These are phyloP conservation scores for Taxillus chinensis DNA, from an alignment of 164 flowering plant species.

Conservation along the genomic window DNA sequence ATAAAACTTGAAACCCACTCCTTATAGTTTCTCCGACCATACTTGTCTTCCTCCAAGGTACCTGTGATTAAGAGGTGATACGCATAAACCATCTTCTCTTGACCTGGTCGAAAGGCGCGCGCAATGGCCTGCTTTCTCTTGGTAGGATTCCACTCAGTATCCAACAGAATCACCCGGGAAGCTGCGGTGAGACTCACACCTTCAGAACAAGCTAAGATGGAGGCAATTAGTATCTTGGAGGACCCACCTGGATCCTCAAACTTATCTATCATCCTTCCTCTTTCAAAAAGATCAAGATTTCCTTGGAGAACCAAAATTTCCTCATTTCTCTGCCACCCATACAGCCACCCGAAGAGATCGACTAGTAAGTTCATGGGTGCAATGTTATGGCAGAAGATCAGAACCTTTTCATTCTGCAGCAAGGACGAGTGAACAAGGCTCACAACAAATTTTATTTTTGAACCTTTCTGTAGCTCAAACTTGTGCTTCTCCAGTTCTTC, in stretches of 20 bases:
- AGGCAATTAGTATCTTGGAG: conserved; percentile 64
- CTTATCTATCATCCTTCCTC: conserved; percentile 70
- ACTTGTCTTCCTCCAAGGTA: conserved; percentile 75
- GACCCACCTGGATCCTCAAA: conserved; percentile 60
- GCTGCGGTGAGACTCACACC: conserved; percentile 95
- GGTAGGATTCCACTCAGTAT: conserved; percentile 97
- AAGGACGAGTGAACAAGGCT: conserved; percentile 55
- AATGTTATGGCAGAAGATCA: conserved; percentile 78
- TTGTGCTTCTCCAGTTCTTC: conserved; percentile 34
- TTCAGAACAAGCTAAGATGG: conserved; percentile 81
- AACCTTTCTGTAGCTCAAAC: conserved; percentile 45
- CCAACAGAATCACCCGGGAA: conserved; percentile 77
- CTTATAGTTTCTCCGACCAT: conserved; percentile 68
- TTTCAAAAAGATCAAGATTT: conserved; percentile 64
- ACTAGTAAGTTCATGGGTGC: conserved; percentile 64
- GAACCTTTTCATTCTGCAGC: conserved; percentile 53
- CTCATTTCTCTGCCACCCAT: conserved; percentile 54
- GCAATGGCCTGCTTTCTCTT: conserved; percentile 95
- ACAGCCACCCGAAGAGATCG: conserved; percentile 46
- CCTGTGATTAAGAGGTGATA: conserved; percentile 67
- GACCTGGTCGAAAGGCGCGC: conserved; percentile 89
- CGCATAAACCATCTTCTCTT: conserved; percentile 73
- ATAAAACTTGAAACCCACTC: conserved; percentile 89
- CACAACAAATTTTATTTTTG: conserved; percentile 72
- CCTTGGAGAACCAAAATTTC: conserved; percentile 76